Evolutionary conservation across 2,329 filamentous ascomycete species (phyloP).

Genomic region (Alternaria angustiovoidea): DNA sequence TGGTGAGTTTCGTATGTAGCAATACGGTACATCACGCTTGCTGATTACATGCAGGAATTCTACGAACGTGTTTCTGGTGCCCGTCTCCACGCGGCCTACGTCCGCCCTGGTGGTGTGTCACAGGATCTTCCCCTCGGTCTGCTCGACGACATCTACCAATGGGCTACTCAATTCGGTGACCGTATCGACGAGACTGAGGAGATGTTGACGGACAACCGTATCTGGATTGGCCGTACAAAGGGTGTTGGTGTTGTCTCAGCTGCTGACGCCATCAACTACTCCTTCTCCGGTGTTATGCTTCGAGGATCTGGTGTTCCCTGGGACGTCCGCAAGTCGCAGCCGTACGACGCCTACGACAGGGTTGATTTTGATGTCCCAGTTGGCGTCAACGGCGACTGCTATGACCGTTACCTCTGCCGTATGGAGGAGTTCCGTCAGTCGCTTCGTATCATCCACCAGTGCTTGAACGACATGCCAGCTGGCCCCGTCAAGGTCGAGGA

Average conservation of each 20-base stretch:
- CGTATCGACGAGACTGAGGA: conserved; percentile 99
- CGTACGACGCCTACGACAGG: conserved; percentile 96
- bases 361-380: conserved; percentile 99
- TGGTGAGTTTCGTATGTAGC: conserved; percentile 67
- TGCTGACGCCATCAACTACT: conserved; percentile 93
- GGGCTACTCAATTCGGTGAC: conserved; percentile 98
- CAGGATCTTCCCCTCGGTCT: conserved; percentile 94
- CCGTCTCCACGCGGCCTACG: conserved; percentile 95
- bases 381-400: conserved; percentile 96
- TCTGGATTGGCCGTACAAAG: conserved; percentile 95
- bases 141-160: conserved; percentile 98
- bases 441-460: conserved; percentile 97
- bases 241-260: conserved; percentile 91
- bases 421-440: conserved; percentile 99
- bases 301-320: conserved; percentile 94
- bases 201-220: conserved; percentile 98
- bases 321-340: conserved; percentile 95
- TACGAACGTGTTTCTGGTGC: conserved; percentile 99
- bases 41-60: conserved; percentile 76
- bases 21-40: neutral
- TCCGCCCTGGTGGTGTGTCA: conserved; percentile 93
- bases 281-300: conserved; percentile 97
- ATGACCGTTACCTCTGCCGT: conserved; percentile 97
- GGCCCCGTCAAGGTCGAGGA: conserved; percentile 96
- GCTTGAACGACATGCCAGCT: conserved; percentile 97